A percentile compares a stretch with the other conserved stretches of the same genome.
These are phyloP conservation scores for Madurella mycetomatis DNA, from an alignment of 2,329 filamentous ascomycete species.

Conservation along the genomic window DNA sequence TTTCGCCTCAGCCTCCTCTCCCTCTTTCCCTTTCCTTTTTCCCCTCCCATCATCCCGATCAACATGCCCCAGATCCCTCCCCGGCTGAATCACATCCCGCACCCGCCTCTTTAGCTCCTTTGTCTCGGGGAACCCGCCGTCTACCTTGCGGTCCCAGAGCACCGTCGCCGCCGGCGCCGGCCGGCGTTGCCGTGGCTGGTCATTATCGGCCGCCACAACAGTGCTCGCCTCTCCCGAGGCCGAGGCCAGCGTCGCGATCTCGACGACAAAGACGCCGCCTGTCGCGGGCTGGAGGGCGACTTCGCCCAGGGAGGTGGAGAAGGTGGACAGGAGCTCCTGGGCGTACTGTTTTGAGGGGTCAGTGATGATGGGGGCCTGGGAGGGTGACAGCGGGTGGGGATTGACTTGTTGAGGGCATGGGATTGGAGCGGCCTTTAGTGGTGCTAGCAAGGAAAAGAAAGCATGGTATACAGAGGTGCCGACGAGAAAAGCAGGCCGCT, in stretches of 20 bases:
- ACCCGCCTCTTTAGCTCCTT: constrained; percentile 85
- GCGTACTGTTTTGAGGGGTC: constrained; percentile 59
- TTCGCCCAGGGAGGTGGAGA: constrained; percentile 77
- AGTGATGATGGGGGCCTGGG: too few species aligned
- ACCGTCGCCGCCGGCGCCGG: constrained; percentile 28
- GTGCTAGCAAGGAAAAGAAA: background rate
- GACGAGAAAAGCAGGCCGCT: too few species aligned
- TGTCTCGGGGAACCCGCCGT: constrained; percentile 90
- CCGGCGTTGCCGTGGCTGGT: background rate
- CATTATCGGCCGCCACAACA: too few species aligned
- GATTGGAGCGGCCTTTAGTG: background rate
- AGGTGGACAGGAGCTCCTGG: constrained; percentile 93
- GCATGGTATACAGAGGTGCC: background rate
- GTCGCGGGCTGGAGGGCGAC: constrained; percentile 81
- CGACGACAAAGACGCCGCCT: constrained; percentile 76
- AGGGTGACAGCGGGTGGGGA: background rate
- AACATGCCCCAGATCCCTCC: constrained; percentile 74
- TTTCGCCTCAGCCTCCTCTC: background rate
- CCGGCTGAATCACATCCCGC: constrained; percentile 76
- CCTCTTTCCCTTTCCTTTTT: background rate
- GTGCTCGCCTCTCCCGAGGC: background rate
- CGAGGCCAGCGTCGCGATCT: constrained; percentile 40
- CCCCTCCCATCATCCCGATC: constrained; percentile 47
- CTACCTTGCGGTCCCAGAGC: constrained; percentile 82
- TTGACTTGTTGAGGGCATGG: background rate